A percentile compares a stretch with the other conserved stretches of the same genome.
Evolutionary conservation across 768 basidiomycete genomes (phyloP).

Genomic region (Lactarius evosmus): DNA sequence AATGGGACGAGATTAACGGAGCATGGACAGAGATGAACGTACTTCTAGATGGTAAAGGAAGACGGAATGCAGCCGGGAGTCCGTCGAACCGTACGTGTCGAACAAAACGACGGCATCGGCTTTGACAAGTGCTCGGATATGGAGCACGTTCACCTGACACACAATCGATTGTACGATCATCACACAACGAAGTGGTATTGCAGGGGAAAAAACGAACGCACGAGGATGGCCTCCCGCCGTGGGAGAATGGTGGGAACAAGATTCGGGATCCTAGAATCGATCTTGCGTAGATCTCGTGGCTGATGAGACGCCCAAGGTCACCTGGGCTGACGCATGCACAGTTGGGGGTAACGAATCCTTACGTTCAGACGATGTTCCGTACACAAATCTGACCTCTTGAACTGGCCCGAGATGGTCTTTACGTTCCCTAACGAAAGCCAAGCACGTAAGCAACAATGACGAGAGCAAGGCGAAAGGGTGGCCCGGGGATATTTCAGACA

Average conservation of each 20-base stretch:
- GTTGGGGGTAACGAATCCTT: constrained; percentile 36
- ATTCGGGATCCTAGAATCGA: constrained; percentile 92
- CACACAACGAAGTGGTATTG: not conserved
- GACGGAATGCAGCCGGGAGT: constrained; percentile 81
- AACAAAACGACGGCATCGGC: constrained; percentile 89
- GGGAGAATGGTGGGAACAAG: constrained; percentile 92
- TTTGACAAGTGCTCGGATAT: constrained; percentile 93
- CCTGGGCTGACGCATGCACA: constrained; percentile 14
- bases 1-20: constrained; percentile 21
- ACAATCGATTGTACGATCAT: constrained; percentile 19
- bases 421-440: constrained; percentile 58
- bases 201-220: constrained; percentile 38
- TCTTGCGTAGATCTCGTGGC: constrained; percentile 95
- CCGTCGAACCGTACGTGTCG: constrained; percentile 84
- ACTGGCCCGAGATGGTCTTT: constrained; percentile 83
- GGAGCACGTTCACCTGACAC: constrained; percentile 81
- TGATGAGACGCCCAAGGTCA: constrained; percentile 35
- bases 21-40: constrained; percentile 23
- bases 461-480: constrained; percentile 17
- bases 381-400: constrained; percentile 88
- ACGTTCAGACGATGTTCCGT: constrained; percentile 87
- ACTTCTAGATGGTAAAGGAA: constrained; percentile 89
- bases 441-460: constrained; percentile 29
- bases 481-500: constrained; percentile 3
- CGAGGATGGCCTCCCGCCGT: constrained; percentile 83